Evolutionary conservation across 192 early-diverging fungal species (phyloP).

Genomic region (Geranomyces variabilis): DNA sequence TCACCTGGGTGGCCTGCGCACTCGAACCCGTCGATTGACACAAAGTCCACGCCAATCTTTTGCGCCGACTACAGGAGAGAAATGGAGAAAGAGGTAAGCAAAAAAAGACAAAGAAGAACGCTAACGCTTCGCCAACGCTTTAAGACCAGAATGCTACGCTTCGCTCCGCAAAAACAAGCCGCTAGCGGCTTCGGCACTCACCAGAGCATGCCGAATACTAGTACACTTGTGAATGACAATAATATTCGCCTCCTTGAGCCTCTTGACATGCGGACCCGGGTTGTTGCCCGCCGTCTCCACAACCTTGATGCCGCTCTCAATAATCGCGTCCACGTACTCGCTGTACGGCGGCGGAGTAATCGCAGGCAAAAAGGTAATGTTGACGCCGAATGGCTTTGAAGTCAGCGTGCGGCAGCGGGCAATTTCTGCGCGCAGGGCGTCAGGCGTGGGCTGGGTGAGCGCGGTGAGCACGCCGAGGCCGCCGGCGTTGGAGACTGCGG

Average conservation of each 20-base stretch:
- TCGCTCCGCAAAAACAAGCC: too few relatives aligned
- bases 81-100: not conserved
- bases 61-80: slow-evolving; percentile 26
- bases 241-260: slow-evolving; percentile 69
- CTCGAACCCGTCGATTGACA: slow-evolving; percentile 83
- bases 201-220: slow-evolving; percentile 71
- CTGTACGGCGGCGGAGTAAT: slow-evolving; percentile 80
- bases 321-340: slow-evolving; percentile 66
- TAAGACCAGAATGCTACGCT: not conserved
- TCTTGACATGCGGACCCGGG: slow-evolving; percentile 71
- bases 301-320: slow-evolving; percentile 76
- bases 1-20: slow-evolving; percentile 86
- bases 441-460: slow-evolving; percentile 76
- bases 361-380: slow-evolving; percentile 78
- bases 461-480: slow-evolving; percentile 74
- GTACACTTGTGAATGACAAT: slow-evolving; percentile 84
- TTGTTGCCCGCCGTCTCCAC: slow-evolving; percentile 88
- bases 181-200: too few relatives aligned
- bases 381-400: slow-evolving; percentile 79
- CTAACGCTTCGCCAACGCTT: slow-evolving; percentile 20
- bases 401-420: slow-evolving; percentile 74
- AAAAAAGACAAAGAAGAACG: not conserved
- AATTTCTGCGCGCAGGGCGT: slow-evolving; percentile 72
- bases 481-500: slow-evolving; percentile 81
- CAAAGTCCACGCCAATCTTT: slow-evolving; percentile 66